Conservation (phyloP, 352 stramenopile species). For the Globisporangium rhizosaccharum region DNA sequence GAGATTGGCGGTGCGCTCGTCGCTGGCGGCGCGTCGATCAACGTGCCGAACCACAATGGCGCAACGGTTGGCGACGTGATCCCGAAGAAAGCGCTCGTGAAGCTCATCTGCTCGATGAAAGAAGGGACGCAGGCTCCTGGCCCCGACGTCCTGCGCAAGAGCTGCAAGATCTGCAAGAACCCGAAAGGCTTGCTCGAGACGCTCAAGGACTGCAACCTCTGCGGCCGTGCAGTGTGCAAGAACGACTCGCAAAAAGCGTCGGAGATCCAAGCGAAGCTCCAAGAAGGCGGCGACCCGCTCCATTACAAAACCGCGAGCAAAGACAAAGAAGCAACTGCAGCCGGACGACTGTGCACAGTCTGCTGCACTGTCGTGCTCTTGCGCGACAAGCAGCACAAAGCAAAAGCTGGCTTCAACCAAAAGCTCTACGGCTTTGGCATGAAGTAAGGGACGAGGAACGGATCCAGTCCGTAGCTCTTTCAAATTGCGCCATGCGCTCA, state of each 20-base stretch:
- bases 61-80: constrained; percentile 77
- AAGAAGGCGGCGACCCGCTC: constrained; percentile 24
- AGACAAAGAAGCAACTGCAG: constrained; percentile 57
- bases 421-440: constrained; percentile 65
- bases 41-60: constrained; percentile 74
- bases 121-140: constrained; percentile 59
- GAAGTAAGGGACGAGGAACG: constrained; percentile 24
- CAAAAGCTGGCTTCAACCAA: constrained; percentile 73
- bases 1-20: constrained; percentile 68
- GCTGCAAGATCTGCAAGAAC: constrained; percentile 83
- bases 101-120: constrained; percentile 74
- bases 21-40: constrained; percentile 72
- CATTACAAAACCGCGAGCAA: constrained; percentile 12
- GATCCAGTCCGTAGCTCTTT: neutral
- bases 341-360: constrained; percentile 60
- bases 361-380: constrained; percentile 77
- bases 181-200: constrained; percentile 70
- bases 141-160: constrained; percentile 46
- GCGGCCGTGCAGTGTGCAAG: constrained; percentile 72
- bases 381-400: constrained; percentile 67
- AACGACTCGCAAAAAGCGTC: constrained; percentile 76
- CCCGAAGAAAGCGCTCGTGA: constrained; percentile 66
- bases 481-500: neutral
- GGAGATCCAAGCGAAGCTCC: constrained; percentile 53
- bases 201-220: constrained; percentile 70